These are phyloP conservation scores for Malbranchea zuffiana DNA, from an alignment of 2,329 filamentous ascomycete genomes.

Conservation along the genomic window DNA sequence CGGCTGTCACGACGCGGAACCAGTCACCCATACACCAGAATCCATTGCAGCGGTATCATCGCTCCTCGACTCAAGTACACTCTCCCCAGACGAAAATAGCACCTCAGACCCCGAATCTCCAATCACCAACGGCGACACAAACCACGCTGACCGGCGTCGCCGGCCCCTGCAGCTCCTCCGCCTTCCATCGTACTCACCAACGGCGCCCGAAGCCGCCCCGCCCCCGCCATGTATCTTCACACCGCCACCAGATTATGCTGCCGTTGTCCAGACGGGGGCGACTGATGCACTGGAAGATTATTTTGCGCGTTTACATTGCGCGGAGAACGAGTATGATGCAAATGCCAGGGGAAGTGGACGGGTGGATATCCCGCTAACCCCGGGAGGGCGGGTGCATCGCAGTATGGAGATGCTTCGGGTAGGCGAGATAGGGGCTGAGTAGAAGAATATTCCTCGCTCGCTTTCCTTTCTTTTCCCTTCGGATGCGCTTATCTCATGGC, in stretches of 20 bases:
- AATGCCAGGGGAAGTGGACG: conserved; percentile 30
- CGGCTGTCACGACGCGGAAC: conserved; percentile 54
- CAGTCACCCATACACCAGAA: conserved; percentile 28
- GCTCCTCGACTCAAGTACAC: conserved; percentile 26
- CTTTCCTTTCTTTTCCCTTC: neutral
- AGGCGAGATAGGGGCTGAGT: conserved; percentile 5
- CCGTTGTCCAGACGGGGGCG: conserved; percentile 60
- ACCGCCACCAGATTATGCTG: conserved; percentile 75
- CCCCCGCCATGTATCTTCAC: conserved; percentile 65
- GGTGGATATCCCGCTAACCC: conserved; percentile 51
- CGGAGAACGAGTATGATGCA: conserved; percentile 53
- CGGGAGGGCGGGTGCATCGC: conserved; percentile 50
- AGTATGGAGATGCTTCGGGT: conserved; percentile 51
- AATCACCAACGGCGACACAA: conserved; percentile 36
- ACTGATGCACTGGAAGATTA: conserved; percentile 56
- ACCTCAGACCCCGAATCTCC: conserved; percentile 25
- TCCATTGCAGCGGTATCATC: neutral
- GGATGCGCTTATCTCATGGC: no score
- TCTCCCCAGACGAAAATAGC: conserved; percentile 23
- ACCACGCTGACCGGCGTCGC: conserved; percentile 35
- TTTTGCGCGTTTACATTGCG: conserved; percentile 60
- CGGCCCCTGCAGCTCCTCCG: conserved; percentile 78
- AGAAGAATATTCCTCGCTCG: neutral
- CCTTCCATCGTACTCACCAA: conserved; percentile 76
- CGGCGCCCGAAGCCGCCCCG: conserved; percentile 71